Evolutionary conservation across 2,329 filamentous ascomycete genomes (phyloP), one percentile per base, ranked within the genome.

Genomic region (Fusarium chaquense): DNA sequence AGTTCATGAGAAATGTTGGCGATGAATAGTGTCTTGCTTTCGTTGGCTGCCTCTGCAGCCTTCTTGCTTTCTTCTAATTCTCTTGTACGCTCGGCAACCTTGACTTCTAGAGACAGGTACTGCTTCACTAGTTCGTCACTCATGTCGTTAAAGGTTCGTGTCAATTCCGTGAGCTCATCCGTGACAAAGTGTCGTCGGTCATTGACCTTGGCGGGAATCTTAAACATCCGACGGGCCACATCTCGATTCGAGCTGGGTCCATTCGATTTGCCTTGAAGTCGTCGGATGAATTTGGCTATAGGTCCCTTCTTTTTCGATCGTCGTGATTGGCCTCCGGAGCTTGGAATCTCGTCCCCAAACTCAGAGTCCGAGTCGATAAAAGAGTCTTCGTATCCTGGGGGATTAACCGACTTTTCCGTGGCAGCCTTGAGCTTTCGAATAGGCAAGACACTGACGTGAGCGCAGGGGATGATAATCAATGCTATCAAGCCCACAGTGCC

Each of bases 21-120:
- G 68, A 99, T 97, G 81, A 98, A 98, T 11, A 98, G 84, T 0
- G 96, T 98, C 82, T 99, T 99, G 84, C 93, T 97, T 80, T 97
- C 93, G 74, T 97, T 98, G 5, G 94, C 94, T n/a, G 93, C 92
- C 79, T 97, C 94, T 2, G 94, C 94, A 2, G 93, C 93, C 81
- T 93, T 93, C 78, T 97, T 97, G 82, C 91, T 97, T 65, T 93
- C 88, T 76, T 97, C 93, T 1, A 98, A 84, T 78, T 98, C 92
- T 36, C 88, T 88, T 1, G 94, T 98, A 58, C 94, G 86, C 77
- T 94, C 90, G 9, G 88, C 88, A 1, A 98, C 94, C 73, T 95
- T 91, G 59, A 95, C 90, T 77, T 98, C 94, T 1, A 98, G 83
- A 13, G 89, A 90, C 32, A 90, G 89, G 75, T 97, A 98, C 75